These are phyloP conservation scores for Macadamia tetraphylla DNA, from an alignment of 164 flowering plant genomes.

Conservation along the genomic window DNA sequence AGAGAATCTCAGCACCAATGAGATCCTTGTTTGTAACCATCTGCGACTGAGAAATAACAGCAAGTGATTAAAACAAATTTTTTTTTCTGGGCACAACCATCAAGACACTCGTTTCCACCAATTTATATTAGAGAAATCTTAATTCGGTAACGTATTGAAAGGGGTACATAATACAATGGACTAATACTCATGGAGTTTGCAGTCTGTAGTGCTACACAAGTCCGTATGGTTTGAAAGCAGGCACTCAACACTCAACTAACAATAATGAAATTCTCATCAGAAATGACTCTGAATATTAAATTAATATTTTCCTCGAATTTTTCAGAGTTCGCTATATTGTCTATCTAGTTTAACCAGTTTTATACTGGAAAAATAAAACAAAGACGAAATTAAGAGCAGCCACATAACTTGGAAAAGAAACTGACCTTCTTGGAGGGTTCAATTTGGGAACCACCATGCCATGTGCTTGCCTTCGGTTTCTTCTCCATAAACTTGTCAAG, in stretches of 20 bases:
- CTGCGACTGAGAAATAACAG: slow-evolving; percentile 35
- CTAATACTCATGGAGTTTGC: too few relatives aligned
- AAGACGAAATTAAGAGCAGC: neutral
- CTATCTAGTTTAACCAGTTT: too few relatives aligned
- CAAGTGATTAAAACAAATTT: neutral
- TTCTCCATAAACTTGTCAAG: slow-evolving; percentile 98
- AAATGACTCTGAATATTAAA: neutral
- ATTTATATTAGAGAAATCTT: neutral
- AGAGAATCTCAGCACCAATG: slow-evolving; percentile 78
- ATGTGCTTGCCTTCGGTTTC: slow-evolving; percentile 73
- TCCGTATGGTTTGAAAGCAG: neutral
- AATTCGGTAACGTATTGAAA: too few relatives aligned
- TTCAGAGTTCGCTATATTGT: neutral
- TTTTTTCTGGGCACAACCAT: too few relatives aligned
- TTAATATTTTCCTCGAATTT: neutral
- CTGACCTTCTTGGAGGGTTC: slow-evolving; percentile 91
- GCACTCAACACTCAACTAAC: neutral
- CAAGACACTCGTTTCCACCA: neutral
- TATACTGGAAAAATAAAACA: neutral
- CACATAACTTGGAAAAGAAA: slow-evolving; percentile 1
- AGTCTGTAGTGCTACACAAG: neutral
- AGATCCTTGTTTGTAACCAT: slow-evolving; percentile 62
- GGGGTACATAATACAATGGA: too few relatives aligned
- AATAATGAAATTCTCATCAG: neutral
- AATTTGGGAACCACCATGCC: slow-evolving; percentile 98